Base-by-base conservation (phyloP, 2,329 filamentous ascomycete species). In the Cytospora chrysosperma region DNA sequence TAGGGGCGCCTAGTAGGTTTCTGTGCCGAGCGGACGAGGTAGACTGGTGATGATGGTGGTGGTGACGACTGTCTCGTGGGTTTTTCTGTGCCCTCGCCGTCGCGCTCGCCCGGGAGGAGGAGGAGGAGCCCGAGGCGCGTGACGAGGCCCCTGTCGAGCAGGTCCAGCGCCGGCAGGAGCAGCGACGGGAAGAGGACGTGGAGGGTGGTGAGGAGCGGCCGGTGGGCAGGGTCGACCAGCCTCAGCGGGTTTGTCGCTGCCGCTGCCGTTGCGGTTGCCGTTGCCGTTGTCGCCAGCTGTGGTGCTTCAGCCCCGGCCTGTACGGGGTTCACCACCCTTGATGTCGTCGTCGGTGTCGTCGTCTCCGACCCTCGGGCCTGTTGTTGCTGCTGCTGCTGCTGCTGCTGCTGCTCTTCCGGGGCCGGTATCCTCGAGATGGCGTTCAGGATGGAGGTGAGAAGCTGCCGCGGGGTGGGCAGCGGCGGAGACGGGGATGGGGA, bases 111-210 rank as follows among this genome's bases (percentile, higher is more conserved):
- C n/a, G n/a, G n/a, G n/a, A n/a, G n/a, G n/a, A n/a, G n/a, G n/a
- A n/a, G n/a, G n/a, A n/a, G n/a, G n/a, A n/a, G n/a, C n/a, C n/a
- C 56, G 5, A 88, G 75, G 1, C 86, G 82, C 7, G 81, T 87
- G 37, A 97, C 85, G 0, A 95, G 83, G 3, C 83, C 78, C 28
- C 92, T 85, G 74, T 99, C 95, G 0, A 99, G 82, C 0, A 98
- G 82, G 74, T 98, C 93, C 3, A 99, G 82, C 0, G 94, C 92
- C 3, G 92, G 91, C 1, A 97, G 86, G 2, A 97, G 78, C 60
- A 92, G 84, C 67, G 86, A 85, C 0, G 93, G 93, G 71, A 96
- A 96, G 17, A 97, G 78, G 37, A 92, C 90, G 76, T 97, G 93
- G 0, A 97, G 83, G 0, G 91, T 92, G 1, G 92, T 79, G n/a